phyloP scores from a whole-genome alignment of 1,284 basidiomycete species.

The Trichosporon sp. region DNA sequence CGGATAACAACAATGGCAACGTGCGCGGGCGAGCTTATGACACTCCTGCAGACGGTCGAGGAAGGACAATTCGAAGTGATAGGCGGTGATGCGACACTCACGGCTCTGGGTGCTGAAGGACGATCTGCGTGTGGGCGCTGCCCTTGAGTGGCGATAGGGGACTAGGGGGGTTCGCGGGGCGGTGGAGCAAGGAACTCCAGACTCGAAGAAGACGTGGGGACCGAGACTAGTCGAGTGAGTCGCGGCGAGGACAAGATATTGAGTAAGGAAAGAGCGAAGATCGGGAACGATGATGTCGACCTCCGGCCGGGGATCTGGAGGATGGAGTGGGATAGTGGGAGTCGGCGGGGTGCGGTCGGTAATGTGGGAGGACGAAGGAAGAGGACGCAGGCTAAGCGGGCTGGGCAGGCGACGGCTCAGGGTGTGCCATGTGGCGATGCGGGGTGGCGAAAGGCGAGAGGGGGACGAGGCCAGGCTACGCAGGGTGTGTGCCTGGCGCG shows the following conservation, averaged over 20 bases:
- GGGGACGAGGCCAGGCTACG: neutral
- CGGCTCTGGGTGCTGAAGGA: neutral
- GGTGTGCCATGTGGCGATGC: neutral
- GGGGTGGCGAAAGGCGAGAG: neutral
- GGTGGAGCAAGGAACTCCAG: neutral
- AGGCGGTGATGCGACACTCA: constrained; percentile 14
- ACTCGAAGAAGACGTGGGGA: neutral
- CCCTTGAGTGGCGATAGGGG: neutral
- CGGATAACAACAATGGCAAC: neutral
- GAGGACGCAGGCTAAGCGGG: neutral
- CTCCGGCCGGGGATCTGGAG: neutral
- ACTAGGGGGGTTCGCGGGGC: neutral
- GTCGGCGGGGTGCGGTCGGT: neutral
- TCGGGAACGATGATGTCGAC: constrained; percentile 6
- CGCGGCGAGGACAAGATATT: constrained; percentile 5
- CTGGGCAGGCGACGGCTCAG: neutral
- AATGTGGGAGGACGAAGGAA: constrained; percentile 6
- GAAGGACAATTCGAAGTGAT: constrained; percentile 57
- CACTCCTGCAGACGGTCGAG: neutral
- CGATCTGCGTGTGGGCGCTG: neutral
- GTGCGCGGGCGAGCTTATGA: neutral
- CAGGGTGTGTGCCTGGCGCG: neutral
- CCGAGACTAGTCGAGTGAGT: neutral
- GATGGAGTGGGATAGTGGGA: neutral
- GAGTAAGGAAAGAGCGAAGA: constrained; percentile 2